Evolutionary conservation across 139 green algal species (phyloP).

Genomic region (Tetradesmus obliquus): DNA sequence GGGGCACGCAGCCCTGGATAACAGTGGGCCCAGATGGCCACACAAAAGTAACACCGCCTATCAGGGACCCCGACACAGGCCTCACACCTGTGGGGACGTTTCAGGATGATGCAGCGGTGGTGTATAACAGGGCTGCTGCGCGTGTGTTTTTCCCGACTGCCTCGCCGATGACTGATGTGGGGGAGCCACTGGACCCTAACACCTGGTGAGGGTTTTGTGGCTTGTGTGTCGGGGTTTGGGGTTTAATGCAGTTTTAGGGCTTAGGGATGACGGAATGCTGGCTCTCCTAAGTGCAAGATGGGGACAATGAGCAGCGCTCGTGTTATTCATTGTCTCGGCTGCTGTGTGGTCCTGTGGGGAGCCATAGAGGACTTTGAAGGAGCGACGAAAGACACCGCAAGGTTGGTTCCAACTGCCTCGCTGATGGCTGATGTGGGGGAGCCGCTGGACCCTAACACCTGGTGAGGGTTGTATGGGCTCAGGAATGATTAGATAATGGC

Average conservation of each 20-base stretch:
- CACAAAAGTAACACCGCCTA: neutral
- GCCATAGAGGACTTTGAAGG: too few species aligned
- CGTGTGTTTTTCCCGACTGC: neutral
- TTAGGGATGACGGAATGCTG: too few species aligned
- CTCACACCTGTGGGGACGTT: constrained; percentile 13
- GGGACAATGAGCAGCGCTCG: too few species aligned
- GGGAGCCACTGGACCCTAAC: neutral
- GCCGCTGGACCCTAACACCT: neutral
- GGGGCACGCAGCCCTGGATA: neutral
- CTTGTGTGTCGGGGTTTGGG: neutral
- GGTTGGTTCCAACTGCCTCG: neutral
- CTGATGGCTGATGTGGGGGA: neutral
- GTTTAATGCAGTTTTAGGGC: too few species aligned
- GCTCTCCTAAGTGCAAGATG: too few species aligned
- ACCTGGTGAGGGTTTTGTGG: constrained; percentile 17
- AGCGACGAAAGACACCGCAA: too few species aligned
- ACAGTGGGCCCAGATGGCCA: neutral
- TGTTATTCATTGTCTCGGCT: neutral
- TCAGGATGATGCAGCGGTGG: constrained; percentile 22
- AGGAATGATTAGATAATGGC: too few species aligned
- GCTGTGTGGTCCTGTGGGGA: neutral
- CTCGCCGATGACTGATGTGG: neutral
- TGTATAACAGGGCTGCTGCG: neutral
- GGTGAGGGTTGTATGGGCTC: neutral
- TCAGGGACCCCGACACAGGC: neutral